Conservation (phyloP, 1,139 yeast genomes). For the Yamadazyma dushanensis region DNA sequence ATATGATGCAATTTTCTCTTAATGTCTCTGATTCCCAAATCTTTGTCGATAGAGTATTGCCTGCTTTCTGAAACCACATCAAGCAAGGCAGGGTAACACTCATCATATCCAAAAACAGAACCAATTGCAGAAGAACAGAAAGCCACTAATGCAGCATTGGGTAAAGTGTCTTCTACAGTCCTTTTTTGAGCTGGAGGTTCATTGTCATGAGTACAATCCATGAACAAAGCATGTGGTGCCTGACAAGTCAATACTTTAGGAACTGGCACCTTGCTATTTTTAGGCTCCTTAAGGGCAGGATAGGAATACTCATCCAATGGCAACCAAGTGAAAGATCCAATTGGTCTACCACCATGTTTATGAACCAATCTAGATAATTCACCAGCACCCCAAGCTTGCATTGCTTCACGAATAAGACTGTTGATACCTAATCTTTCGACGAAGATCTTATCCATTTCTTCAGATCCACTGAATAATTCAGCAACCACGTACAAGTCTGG, state of each 20-base stretch:
- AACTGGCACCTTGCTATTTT: constrained; percentile 45
- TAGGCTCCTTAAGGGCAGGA: constrained; percentile 51
- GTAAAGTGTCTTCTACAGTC: constrained; percentile 90
- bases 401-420: constrained; percentile 89
- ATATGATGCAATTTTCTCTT: constrained; percentile 61
- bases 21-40: constrained; percentile 69
- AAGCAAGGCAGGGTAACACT: constrained; percentile 77
- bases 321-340: constrained; percentile 82
- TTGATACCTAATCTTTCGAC: constrained; percentile 89
- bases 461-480: constrained; percentile 91
- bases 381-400: constrained; percentile 91
- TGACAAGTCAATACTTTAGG: constrained; percentile 65
- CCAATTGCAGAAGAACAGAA: constrained; percentile 95
- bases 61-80: constrained; percentile 82
- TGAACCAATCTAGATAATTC: constrained; percentile 88
- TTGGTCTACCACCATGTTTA: constrained; percentile 92
- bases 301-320: constrained; percentile 73
- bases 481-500: constrained; percentile 92
- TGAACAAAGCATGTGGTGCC: constrained; percentile 88
- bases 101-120: constrained; percentile 92
- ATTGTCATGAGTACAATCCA: constrained; percentile 98
- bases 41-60: constrained; percentile 48
- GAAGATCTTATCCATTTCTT: constrained; percentile 82
- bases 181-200: constrained; percentile 87
- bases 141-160: constrained; percentile 92